Conservation (phyloP, 805 yeast genomes). For the Pichia thaimueangensis region DNA sequence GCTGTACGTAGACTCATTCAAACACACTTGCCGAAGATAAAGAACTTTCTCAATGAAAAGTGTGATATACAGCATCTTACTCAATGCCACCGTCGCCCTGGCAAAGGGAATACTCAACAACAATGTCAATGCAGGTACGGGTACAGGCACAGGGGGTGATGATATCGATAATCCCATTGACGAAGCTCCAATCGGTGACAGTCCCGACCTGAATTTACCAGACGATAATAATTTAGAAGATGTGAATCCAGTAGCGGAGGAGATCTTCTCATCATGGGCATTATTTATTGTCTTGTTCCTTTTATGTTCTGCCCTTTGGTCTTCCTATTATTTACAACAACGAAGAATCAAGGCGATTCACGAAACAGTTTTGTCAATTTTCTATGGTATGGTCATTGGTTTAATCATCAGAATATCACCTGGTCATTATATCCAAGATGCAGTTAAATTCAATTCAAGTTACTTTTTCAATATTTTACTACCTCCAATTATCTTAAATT, state of each 20-base stretch:
- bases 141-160: too few relatives aligned
- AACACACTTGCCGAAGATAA: too few relatives aligned
- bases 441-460: conserved; percentile 89
- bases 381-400: conserved; percentile 96
- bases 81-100: neutral
- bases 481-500: conserved; percentile 93
- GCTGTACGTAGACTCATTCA: too few relatives aligned
- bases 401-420: conserved; percentile 84
- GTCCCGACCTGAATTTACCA: conserved; percentile 40
- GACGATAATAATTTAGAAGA: conserved; percentile 48
- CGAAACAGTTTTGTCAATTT: conserved; percentile 92
- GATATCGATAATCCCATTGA: conserved; percentile 30
- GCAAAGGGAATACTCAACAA: conserved; percentile 1
- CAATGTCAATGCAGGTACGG: neutral
- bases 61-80: conserved; percentile 1
- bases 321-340: conserved; percentile 87
- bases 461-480: conserved; percentile 89
- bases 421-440: conserved; percentile 95
- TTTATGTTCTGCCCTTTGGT: conserved; percentile 87
- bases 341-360: conserved; percentile 91
- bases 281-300: conserved; percentile 76
- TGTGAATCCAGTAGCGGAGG: conserved; percentile 84
- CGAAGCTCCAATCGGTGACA: conserved; percentile 30
- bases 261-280: conserved; percentile 97
- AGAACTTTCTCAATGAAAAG: neutral